Conservation (phyloP, 1,284 basidiomycete species). For the Sporisorium sorghi region DNA sequence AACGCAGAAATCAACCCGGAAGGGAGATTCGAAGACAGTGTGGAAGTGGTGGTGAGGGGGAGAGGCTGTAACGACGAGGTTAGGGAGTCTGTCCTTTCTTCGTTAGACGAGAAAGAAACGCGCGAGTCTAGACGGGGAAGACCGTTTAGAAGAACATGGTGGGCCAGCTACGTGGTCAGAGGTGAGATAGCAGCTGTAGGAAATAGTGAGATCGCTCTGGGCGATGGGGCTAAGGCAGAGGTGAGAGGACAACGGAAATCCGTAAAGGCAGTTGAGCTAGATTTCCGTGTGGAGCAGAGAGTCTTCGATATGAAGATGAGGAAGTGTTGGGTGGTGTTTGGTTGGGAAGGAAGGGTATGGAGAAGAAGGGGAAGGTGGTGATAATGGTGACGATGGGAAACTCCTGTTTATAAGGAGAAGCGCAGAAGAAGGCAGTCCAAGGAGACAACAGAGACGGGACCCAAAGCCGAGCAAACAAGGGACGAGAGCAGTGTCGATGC, state of each 20-base stretch:
- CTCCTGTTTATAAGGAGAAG: slow-evolving; percentile 20
- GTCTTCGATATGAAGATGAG: slow-evolving; percentile 23
- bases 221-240: slow-evolving; percentile 25
- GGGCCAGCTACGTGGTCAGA: slow-evolving; percentile 55
- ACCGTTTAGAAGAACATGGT: slow-evolving; percentile 58
- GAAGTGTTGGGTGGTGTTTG: slow-evolving; percentile 16
- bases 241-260: slow-evolving; percentile 27
- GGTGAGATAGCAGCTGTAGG: slow-evolving; percentile 49
- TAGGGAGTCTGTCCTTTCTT: slow-evolving; percentile 52
- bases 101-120: slow-evolving; percentile 47
- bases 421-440: slow-evolving; percentile 25
- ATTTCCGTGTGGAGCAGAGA: slow-evolving; percentile 18
- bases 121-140: slow-evolving; percentile 41
- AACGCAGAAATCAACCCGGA: slow-evolving; percentile 57
- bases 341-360: slow-evolving; percentile 6
- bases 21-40: slow-evolving; percentile 40
- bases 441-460: background rate
- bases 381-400: background rate
- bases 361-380: slow-evolving; percentile 3
- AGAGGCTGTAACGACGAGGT: slow-evolving; percentile 48
- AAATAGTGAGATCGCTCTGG: slow-evolving; percentile 37
- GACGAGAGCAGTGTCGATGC: slow-evolving; percentile 8
- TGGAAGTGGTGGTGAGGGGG: slow-evolving; percentile 31
- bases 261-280: slow-evolving; percentile 5
- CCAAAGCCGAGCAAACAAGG: background rate